Conservation (phyloP, 2,329 filamentous ascomycete species). For the Nothomitra cinnamomea region DNA sequence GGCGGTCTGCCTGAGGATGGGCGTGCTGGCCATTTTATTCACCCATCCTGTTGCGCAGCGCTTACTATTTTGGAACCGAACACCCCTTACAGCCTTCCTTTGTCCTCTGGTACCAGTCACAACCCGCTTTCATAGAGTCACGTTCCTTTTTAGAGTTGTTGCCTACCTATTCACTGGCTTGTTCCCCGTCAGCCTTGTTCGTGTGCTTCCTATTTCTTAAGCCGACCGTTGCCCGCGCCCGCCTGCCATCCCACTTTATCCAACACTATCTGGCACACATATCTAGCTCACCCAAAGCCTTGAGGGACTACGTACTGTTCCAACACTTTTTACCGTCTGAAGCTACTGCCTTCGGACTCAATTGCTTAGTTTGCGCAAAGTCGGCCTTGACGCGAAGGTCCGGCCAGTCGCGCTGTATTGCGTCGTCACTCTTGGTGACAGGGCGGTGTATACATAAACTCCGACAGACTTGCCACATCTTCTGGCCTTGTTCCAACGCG, state of each 20-base stretch:
- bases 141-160: slow-evolving; percentile 1
- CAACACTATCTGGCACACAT: not conserved
- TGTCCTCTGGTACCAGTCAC: slow-evolving; percentile 4
- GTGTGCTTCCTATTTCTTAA: slow-evolving; percentile 1
- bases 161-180: slow-evolving; percentile 1
- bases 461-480: not conserved
- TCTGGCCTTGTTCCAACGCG: not conserved
- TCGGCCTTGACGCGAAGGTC: not conserved
- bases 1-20: not conserved
- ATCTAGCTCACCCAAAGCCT: not conserved
- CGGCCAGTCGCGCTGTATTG: not conserved
- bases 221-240: slow-evolving; percentile 3
- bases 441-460: slow-evolving; percentile 1
- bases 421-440: not conserved
- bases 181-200: slow-evolving; percentile 1
- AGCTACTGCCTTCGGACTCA: not conserved
- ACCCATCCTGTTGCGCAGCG: slow-evolving; percentile 2
- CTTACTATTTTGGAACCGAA: slow-evolving; percentile 3
- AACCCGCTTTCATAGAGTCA: slow-evolving; percentile 5
- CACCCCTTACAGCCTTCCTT: slow-evolving; percentile 5
- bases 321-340: not conserved
- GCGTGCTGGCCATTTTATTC: slow-evolving; percentile 2
- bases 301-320: not conserved
- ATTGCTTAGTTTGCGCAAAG: not conserved
- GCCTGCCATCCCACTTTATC: not conserved